phyloP scores from a whole-genome alignment of 1,139 yeast species.

The Eremothecium sinecaudum region DNA sequence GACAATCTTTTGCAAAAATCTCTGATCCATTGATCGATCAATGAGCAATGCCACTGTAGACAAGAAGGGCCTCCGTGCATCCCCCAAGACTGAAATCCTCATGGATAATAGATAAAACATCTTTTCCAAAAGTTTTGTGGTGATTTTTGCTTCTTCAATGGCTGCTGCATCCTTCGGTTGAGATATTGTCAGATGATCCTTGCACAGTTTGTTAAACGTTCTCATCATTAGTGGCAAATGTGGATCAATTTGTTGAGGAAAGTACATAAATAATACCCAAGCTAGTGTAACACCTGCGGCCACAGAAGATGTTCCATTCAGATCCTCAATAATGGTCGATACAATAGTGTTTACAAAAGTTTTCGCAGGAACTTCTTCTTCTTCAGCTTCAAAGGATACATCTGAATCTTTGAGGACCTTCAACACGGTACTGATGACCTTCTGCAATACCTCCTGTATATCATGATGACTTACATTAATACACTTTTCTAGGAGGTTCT shows the following conservation, averaged over 20 bases:
- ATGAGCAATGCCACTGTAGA: constrained; percentile 81
- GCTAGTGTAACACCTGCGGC: constrained; percentile 87
- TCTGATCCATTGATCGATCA: constrained; percentile 77
- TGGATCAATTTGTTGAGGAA: constrained; percentile 66
- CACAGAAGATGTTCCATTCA: constrained; percentile 70
- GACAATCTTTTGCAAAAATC: constrained; percentile 65
- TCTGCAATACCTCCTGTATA: constrained; percentile 70
- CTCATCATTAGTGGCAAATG: constrained; percentile 71
- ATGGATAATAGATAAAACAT: constrained; percentile 68
- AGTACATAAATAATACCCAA: constrained; percentile 68
- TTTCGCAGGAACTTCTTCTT: constrained; percentile 51
- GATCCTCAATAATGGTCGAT: constrained; percentile 70
- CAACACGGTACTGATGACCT: constrained; percentile 59
- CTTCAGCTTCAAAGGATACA: constrained; percentile 33
- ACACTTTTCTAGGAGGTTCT: constrained; percentile 70
- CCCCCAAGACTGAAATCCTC: constrained; percentile 79
- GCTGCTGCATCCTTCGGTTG: constrained; percentile 35
- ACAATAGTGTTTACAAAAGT: constrained; percentile 54
- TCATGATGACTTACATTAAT: constrained; percentile 77
- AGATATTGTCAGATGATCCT: constrained; percentile 74
- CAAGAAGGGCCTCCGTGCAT: constrained; percentile 81
- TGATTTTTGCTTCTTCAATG: constrained; percentile 59
- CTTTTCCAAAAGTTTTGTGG: constrained; percentile 66
- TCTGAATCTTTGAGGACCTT: constrained; percentile 44
- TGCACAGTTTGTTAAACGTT: constrained; percentile 78